Percentiles rank a stretch among this genome's conserved stretches.
These are phyloP conservation scores for Pestalotiopsis sp. DNA, from an alignment of 2,329 filamentous ascomycete species.

Conservation along the genomic window DNA sequence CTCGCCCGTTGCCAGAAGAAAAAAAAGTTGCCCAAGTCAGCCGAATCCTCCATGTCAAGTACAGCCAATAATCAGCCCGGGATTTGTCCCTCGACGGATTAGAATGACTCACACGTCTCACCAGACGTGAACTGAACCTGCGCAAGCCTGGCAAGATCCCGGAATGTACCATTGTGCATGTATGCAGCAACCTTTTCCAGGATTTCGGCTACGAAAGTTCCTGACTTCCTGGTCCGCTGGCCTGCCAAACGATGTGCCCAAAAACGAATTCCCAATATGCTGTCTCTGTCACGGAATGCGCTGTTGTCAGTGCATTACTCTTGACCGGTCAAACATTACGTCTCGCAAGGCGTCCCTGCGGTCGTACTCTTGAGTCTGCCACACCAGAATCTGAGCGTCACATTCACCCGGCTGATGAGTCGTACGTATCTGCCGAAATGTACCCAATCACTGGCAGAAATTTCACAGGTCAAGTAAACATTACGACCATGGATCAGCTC, in stretches of 20 bases:
- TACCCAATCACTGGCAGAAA: no score
- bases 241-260: background rate
- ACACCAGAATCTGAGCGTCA: background rate
- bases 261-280: background rate
- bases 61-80: slow-evolving; percentile 22
- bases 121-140: background rate
- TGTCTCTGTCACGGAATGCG: background rate
- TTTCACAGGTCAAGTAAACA: background rate
- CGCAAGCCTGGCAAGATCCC: background rate
- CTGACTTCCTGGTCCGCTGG: background rate
- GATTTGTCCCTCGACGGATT: slow-evolving; percentile 16
- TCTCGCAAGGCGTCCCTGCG: background rate
- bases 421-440: background rate
- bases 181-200: background rate
- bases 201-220: background rate
- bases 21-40: background rate
- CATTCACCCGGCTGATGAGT: background rate
- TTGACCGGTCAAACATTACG: background rate
- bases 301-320: background rate
- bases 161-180: background rate
- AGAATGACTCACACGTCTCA: slow-evolving; percentile 24
- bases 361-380: background rate
- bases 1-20: background rate
- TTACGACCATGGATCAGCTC: background rate
- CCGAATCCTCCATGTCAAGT: slow-evolving; percentile 25